These are phyloP conservation scores for Rhizopus arrhizus DNA, from an alignment of 371 early-diverging fungal species.

Conservation along the genomic window DNA sequence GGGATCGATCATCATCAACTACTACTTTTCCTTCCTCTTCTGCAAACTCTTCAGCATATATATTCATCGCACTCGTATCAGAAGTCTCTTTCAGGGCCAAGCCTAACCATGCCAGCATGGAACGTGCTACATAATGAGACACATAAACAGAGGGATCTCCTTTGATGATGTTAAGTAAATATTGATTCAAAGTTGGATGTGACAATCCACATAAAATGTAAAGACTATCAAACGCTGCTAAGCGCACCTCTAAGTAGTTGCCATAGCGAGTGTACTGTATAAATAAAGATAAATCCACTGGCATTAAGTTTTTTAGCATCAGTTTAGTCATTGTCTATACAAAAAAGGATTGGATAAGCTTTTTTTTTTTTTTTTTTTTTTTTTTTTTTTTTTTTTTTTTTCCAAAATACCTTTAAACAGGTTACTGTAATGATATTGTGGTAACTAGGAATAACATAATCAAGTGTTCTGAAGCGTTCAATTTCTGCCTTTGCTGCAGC, in stretches of 20 bases:
- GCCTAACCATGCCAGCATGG: slow-evolving; percentile 55
- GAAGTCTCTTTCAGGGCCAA: slow-evolving; percentile 49
- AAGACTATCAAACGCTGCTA: slow-evolving; percentile 68
- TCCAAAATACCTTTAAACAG: slow-evolving; percentile 64
- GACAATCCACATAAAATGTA: slow-evolving; percentile 64
- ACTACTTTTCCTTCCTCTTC: slow-evolving; percentile 52
- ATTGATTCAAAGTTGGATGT: slow-evolving; percentile 46
- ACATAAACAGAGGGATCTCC: slow-evolving; percentile 61
- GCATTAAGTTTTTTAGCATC: slow-evolving; percentile 65
- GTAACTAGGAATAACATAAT: slow-evolving; percentile 82
- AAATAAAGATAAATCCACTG: slow-evolving; percentile 70
- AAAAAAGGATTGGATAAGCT: slow-evolving; percentile 3
- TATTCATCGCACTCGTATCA: slow-evolving; percentile 8
- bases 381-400: background rate
- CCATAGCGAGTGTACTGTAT: slow-evolving; percentile 64
- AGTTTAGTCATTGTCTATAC: slow-evolving; percentile 45
- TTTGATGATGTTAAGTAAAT: slow-evolving; percentile 57
- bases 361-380: background rate
- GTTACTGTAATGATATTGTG: slow-evolving; percentile 83
- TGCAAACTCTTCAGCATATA: slow-evolving; percentile 45
- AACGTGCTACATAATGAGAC: slow-evolving; percentile 56
- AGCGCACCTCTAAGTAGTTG: slow-evolving; percentile 66
- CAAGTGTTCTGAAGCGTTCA: slow-evolving; percentile 77
- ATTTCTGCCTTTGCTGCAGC: slow-evolving; percentile 71
- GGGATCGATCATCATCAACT: slow-evolving; percentile 35